Percentiles rank a stretch among this genome's conserved stretches.
These are phyloP conservation scores for Fusarium hainanense DNA, from an alignment of 2,329 filamentous ascomycete genomes.

Conservation along the genomic window DNA sequence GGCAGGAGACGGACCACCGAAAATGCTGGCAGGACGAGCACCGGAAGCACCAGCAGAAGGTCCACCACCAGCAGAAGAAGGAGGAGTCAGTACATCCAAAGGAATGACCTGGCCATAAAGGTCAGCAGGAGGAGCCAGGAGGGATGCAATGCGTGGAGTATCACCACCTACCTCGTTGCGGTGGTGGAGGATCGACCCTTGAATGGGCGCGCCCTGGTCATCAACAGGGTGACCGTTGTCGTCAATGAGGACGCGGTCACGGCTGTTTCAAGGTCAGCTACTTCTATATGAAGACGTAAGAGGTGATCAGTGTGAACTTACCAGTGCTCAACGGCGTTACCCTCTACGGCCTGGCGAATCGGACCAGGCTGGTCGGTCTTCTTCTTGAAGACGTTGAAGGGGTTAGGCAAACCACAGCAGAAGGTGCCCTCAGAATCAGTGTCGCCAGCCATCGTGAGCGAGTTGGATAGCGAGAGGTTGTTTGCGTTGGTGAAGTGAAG, in stretches of 20 bases:
- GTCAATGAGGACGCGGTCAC: background rate
- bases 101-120: background rate
- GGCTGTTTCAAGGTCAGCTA: background rate
- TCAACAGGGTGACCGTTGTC: background rate
- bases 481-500: background rate
- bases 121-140: background rate
- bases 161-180: background rate
- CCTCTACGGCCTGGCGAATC: background rate
- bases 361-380: background rate
- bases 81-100: background rate
- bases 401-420: background rate
- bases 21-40: too few species aligned
- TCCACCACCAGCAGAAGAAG: background rate
- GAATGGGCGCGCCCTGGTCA: background rate
- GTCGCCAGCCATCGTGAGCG: constrained; percentile 7
- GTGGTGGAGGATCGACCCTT: background rate
- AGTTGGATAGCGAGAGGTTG: background rate
- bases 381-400: background rate
- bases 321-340: rapidly evolving
- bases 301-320: constrained; percentile 14
- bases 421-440: background rate
- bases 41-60: background rate
- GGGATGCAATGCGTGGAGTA: background rate
- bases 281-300: background rate
- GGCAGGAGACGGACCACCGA: too few species aligned